phyloP scores from a whole-genome alignment of 108 stramenopile species.

The Conticribra guillardii region DNA sequence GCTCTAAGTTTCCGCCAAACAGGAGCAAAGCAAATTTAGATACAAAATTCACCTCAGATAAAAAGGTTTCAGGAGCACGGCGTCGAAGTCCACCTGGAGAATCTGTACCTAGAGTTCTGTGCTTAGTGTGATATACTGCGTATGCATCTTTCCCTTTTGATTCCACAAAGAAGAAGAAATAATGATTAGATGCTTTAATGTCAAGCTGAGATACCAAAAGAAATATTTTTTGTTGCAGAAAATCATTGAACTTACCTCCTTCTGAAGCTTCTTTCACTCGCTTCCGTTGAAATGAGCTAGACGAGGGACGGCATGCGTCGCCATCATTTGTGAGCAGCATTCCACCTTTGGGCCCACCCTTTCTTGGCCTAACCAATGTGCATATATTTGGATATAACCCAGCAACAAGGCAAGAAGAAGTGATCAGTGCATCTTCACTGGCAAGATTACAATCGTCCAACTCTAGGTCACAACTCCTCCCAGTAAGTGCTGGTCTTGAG shows the following conservation, averaged over 20 bases:
- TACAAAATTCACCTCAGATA: constrained; percentile 73
- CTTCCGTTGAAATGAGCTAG: constrained; percentile 59
- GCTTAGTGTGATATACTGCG: constrained; percentile 68
- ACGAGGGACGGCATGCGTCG: constrained; percentile 47
- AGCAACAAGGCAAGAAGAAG: constrained; percentile 63
- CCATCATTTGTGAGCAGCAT: constrained; percentile 60
- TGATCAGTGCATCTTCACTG: constrained; percentile 58
- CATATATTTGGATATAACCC: constrained; percentile 76
- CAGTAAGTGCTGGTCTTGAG: constrained; percentile 4
- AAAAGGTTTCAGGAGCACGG: constrained; percentile 41
- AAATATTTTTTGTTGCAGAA: background rate
- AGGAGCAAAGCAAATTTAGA: constrained; percentile 66
- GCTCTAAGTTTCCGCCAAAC: constrained; percentile 63
- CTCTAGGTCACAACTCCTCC: constrained; percentile 3
- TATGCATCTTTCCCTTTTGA: constrained; percentile 60
- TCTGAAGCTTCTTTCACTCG: constrained; percentile 51
- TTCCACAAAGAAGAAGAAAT: too few relatives aligned
- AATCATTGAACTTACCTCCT: background rate
- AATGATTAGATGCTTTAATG: too few relatives aligned
- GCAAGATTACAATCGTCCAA: constrained; percentile 36
- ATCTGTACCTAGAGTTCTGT: constrained; percentile 42
- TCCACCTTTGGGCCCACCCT: constrained; percentile 40
- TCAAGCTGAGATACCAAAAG: too few relatives aligned
- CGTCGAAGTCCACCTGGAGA: constrained; percentile 4
- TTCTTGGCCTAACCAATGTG: constrained; percentile 58